Evolutionary conservation across 495 filamentous ascomycete species (phyloP).

Genomic region (Pyrenula massariospora): DNA sequence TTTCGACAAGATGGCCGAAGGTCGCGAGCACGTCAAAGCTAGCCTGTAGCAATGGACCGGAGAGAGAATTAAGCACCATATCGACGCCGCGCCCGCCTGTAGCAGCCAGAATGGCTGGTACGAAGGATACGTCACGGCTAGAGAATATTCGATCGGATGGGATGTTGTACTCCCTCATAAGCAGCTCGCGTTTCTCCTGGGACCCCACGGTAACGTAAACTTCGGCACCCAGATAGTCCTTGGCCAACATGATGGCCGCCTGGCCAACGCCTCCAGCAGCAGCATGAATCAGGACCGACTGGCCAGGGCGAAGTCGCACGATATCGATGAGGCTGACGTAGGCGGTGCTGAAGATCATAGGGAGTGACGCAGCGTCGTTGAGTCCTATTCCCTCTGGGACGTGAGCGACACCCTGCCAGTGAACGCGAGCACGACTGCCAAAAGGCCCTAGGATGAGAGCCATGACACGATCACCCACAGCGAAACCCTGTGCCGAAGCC

Average conservation of each 20-base stretch:
- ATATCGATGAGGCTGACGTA: conserved; percentile 31
- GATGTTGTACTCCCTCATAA: conserved; percentile 5
- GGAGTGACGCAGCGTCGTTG: conserved; percentile 31
- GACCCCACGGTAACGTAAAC: conserved; percentile 9
- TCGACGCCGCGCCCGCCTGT: conserved; percentile 44
- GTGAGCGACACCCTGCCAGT: conserved; percentile 1
- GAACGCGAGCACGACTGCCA: not conserved
- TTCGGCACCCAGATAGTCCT: conserved; percentile 22
- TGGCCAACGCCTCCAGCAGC: conserved; percentile 43
- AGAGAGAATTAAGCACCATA: conserved; percentile 38
- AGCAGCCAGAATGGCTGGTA: conserved; percentile 15
- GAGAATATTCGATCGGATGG: conserved; percentile 13
- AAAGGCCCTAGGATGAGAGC: not conserved
- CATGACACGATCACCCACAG: conserved; percentile 31
- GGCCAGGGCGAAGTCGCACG: conserved; percentile 20
- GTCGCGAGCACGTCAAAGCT: conserved; percentile 31
- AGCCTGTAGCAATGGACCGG: conserved; percentile 24
- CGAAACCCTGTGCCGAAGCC: conserved; percentile 13
- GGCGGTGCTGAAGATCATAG: conserved; percentile 38
- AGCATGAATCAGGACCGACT: conserved; percentile 43
- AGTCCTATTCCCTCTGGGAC: conserved; percentile 1
- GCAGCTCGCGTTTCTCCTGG: conserved; percentile 3
- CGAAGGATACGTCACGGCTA: conserved; percentile 5
- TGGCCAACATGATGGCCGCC: conserved; percentile 40
- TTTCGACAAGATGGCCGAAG: conserved; percentile 39